phyloP scores from a whole-genome alignment of 352 stramenopile genomes.

The Aphanomyces astaci region DNA sequence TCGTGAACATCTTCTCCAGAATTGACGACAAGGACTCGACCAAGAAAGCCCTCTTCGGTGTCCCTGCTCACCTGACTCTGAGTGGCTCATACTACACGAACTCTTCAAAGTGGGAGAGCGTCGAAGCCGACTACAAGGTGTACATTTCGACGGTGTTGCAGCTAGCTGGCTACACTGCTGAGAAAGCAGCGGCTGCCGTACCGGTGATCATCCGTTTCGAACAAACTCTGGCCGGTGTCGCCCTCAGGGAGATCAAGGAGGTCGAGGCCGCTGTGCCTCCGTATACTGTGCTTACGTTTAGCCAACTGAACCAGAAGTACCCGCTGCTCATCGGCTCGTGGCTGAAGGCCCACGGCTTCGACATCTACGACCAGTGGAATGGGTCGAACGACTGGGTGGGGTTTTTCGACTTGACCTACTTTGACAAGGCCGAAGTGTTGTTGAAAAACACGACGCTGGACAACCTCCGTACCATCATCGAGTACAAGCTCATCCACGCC shows the following conservation, averaged over 20 bases:
- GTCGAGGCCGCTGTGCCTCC: not conserved
- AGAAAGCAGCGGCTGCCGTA: not conserved
- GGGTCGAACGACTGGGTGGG: no score
- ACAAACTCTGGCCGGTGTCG: not conserved
- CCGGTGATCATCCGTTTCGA: no score
- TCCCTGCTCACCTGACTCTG: not conserved
- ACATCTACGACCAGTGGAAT: constrained; percentile 25
- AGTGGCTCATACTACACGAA: not conserved
- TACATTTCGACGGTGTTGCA: not conserved
- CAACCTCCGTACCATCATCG: constrained; percentile 47
- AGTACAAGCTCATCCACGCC: constrained; percentile 36
- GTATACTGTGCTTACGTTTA: constrained; percentile 35
- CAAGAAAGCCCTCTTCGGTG: not conserved
- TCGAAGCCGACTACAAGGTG: not conserved
- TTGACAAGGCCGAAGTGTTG: constrained; percentile 37
- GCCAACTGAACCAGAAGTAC: no score
- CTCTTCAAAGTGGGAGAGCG: not conserved
- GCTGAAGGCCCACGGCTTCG: constrained; percentile 32
- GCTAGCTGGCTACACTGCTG: not conserved
- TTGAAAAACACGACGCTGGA: constrained; percentile 29
- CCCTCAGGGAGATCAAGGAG: not conserved
- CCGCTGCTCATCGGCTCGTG: constrained; percentile 44
- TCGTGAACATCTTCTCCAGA: not conserved
- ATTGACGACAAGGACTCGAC: not conserved
- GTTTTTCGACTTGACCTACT: constrained; percentile 40